Base-by-base conservation (phyloP, 2,329 filamentous ascomycete genomes). In the Sarocladium kiliense region DNA sequence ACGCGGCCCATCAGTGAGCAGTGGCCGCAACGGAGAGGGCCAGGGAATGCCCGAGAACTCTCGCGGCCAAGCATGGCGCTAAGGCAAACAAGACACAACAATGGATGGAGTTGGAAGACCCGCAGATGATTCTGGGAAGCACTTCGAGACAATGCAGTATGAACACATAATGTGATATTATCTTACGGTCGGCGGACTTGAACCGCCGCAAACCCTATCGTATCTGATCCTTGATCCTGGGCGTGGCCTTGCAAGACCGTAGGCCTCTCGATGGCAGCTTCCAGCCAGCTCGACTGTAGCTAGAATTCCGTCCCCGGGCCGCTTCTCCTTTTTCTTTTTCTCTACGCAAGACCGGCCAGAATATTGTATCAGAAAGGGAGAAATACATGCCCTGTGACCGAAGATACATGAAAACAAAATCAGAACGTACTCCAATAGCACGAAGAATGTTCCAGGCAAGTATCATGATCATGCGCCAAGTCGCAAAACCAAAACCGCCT, bases 11-110 rank as follows among this genome's bases (percentile, higher is more conserved):
- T 27, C 23, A 4, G 25, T n/a, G 10, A 18, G 41, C n/a, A 23
- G 3, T 9, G 21, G 41, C 41, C 4, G 44, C n/a, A n/a, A 10
- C 23, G 44, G 9, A 3, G 47, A 36, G 44, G 30, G 30, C 25
- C 47, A 51, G 47, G 27, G 47, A 51, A 19, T 6, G 27, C 47
- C 47, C 47, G 47, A 34, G 27, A 36, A 51, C 47, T 51, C 47
- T 49, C n/a, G 6, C n/a, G 44, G 44, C 9, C 30, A 34, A n/a
- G n/a, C n/a, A n/a, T n/a, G n/a, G 42, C 21, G 42, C 19, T 32
- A 49, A 49, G 11, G 12, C 11, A 5, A 18, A 11, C 25, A 45
- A 45, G 21, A 7, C 30, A 34, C 30, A 34, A 34, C 30, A n/a
- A n/a, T n/a, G n/a, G n/a, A n/a, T n/a, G n/a, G n/a, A n/a, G n/a